These are phyloP conservation scores for Orbilia ellipsospora DNA, from an alignment of 2,329 filamentous ascomycete genomes.

Conservation along the genomic window DNA sequence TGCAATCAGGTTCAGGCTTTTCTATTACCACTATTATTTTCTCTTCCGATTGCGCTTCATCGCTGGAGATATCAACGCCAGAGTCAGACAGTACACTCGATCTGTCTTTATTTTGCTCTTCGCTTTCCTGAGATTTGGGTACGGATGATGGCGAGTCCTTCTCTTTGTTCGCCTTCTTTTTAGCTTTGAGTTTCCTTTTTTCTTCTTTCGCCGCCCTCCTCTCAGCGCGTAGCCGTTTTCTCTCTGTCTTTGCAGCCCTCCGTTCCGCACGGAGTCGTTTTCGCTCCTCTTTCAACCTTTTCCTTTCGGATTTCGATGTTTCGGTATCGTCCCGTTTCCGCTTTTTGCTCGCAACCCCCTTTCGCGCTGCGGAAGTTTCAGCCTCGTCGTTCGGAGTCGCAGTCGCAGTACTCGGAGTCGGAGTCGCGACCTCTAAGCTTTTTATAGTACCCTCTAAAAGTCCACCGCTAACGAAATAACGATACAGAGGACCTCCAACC, in stretches of 20 bases:
- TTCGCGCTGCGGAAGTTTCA: not conserved
- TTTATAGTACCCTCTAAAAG: slow-evolving; percentile 42
- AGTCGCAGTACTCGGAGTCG: slow-evolving; percentile 1
- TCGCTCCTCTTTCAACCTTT: slow-evolving; percentile 28
- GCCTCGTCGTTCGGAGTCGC: not conserved
- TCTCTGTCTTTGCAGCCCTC: slow-evolving; percentile 34
- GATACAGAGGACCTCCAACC: slow-evolving; percentile 26
- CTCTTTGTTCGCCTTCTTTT: slow-evolving; percentile 18
- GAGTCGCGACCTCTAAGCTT: not conserved
- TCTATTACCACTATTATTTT: not conserved
- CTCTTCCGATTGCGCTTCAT: slow-evolving; percentile 34
- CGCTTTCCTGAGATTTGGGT: no score
- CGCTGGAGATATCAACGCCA: slow-evolving; percentile 49
- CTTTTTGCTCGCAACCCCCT: slow-evolving; percentile 23
- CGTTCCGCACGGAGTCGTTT: slow-evolving; percentile 39
- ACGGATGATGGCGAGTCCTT: not conserved
- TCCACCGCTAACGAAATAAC: slow-evolving; percentile 46
- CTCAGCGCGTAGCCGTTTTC: slow-evolving; percentile 32
- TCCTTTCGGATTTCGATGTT: slow-evolving; percentile 28
- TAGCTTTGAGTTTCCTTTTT: slow-evolving; percentile 27
- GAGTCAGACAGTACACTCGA: slow-evolving; percentile 34
- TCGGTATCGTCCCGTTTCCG: slow-evolving; percentile 29
- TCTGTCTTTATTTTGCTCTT: not conserved
- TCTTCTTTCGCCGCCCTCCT: slow-evolving; percentile 27
- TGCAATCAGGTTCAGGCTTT: slow-evolving; percentile 5